Evolutionary conservation across 495 filamentous ascomycete species (phyloP).

Genomic region (Penicillium cosmopolitanum): DNA sequence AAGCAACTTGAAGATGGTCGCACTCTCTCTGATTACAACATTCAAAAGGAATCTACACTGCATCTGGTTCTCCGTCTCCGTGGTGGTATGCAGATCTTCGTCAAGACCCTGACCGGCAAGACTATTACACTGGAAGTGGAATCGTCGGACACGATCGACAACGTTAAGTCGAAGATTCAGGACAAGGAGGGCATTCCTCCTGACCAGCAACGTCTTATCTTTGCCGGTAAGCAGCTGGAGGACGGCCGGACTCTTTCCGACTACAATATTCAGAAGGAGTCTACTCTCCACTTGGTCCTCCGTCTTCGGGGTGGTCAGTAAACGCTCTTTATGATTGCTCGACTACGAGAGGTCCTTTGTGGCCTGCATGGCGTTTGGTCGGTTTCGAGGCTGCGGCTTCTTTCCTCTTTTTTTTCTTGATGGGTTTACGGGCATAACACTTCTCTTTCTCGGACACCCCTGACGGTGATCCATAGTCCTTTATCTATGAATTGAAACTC

Average conservation of each 20-base stretch:
- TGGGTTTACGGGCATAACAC: constrained; percentile 36
- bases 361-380: constrained; percentile 50
- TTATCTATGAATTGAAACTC: constrained; percentile 22
- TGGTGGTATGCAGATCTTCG: constrained; percentile 97
- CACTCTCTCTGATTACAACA: constrained; percentile 98
- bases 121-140: constrained; percentile 92
- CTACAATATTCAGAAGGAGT: constrained; percentile 96
- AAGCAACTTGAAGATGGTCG: constrained; percentile 94
- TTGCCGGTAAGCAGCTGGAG: constrained; percentile 89
- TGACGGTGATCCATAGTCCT: constrained; percentile 17
- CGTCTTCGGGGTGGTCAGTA: constrained; percentile 86
- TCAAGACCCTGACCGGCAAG: constrained; percentile 92
- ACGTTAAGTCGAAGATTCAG: constrained; percentile 91
- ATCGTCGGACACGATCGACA: constrained; percentile 88
- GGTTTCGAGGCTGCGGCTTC: constrained; percentile 39
- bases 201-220: constrained; percentile 88
- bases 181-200: constrained; percentile 92
- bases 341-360: constrained; percentile 35
- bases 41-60: constrained; percentile 98
- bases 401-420: constrained; percentile 25
- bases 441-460: constrained; percentile 22
- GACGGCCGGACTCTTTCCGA: constrained; percentile 83
- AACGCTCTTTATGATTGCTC: constrained; percentile 23
- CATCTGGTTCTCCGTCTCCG: constrained; percentile 96
- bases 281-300: constrained; percentile 83